Evolutionary conservation across 768 basidiomycete genomes (phyloP), one percentile per base, ranked within the genome.

Genomic region (Phlebiopsis flavidoalba): DNA sequence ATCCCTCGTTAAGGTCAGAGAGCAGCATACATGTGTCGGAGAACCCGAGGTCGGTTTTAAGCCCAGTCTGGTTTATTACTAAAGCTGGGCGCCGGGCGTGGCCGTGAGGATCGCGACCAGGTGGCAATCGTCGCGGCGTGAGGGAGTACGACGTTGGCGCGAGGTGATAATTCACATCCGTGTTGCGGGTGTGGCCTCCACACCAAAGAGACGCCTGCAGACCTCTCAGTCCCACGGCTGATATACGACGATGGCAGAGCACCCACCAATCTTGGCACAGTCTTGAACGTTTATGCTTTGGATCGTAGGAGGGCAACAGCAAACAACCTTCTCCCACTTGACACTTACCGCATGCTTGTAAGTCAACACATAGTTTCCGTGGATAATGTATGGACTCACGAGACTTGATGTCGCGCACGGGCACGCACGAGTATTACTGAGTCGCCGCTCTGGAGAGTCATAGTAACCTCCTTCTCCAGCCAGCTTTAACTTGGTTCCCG

Each of bases 41-140:
- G n/a, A n/a, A n/a, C n/a, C n/a, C n/a, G n/a, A n/a, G n/a, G n/a
- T n/a, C n/a, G n/a, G n/a, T n/a, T n/a, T n/a, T n/a, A n/a, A n/a
- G n/a, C n/a, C 90, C 90, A 93, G 51, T 87, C 84, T 0, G 79
- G 76, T 60, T 78, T n/a, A n/a, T 89, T 35, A 87, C 88, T n/a
- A n/a, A 52, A 91, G 79, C 11, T 79, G 76, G 14, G 80, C 77
- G n/a, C n/a, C n/a, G n/a, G n/a, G n/a, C n/a, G n/a, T n/a, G 0
- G 80, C 75, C 3, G 81, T 80, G 15, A 91, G 71, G 10, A 92
- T n/a, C n/a, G 76, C 12, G 89, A 88, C 0, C 80, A n/a, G n/a
- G n/a, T 73, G 0, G 83, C 83, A 22, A 85, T 74, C 0, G 76
- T 62, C 0, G n/a, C n/a, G 83, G 72, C 8, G 76, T 80, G n/a